Base-by-base conservation (phyloP, 805 yeast genomes). In the Starmera amethionina region DNA sequence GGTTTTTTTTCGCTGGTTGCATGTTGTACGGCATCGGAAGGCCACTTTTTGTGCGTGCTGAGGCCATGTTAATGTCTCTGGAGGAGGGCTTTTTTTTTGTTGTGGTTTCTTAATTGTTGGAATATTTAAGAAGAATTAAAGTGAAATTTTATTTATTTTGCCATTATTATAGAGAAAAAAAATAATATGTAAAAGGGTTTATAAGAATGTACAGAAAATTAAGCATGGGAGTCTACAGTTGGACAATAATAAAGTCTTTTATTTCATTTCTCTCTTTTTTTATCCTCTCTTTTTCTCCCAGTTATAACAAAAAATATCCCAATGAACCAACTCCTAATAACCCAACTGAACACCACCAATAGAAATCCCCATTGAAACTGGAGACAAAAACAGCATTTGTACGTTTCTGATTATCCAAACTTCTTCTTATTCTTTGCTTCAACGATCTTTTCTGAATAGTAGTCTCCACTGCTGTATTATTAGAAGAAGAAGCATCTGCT, bases 381-480 rank as follows among this genome's bases (percentile, higher is more conserved):
- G 54, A 42, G 35, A 49, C 59, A 48, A 64, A 68, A 15, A 73
- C 71, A 1, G 96, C 96, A 42, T 72, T 80, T 3, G 96, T 87
- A 60, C 78, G 77, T 52, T 74, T 76, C 60, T 77, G 77, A 66
- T 88, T 89, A 54, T 85, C 95, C 51, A 88, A 67, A 8, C 84
- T 68, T 58, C 96, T 73, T 59, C 77, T 78, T 37, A 86, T 75
- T 41, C 73, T 66, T 40, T 63, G 51, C 41, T 59, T 62, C 35
- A 60, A 43, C 14, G 64, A 57, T 51, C 64, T 59, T 38, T 66
- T 60, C 52, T 59, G 48, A 51, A 64, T 39, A 14, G 55, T 48
- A 2, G 54, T 41, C 15, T 47, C 48, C 15, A 53, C 51, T 4
- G 58, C 42, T 10, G 72, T 59, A 32, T 65, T 61, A 7, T 68